Evolutionary conservation across 2,329 filamentous ascomycete species (phyloP), one percentile per base, ranked within the genome.

Genomic region (Berkeleyomyces rouxiae): DNA sequence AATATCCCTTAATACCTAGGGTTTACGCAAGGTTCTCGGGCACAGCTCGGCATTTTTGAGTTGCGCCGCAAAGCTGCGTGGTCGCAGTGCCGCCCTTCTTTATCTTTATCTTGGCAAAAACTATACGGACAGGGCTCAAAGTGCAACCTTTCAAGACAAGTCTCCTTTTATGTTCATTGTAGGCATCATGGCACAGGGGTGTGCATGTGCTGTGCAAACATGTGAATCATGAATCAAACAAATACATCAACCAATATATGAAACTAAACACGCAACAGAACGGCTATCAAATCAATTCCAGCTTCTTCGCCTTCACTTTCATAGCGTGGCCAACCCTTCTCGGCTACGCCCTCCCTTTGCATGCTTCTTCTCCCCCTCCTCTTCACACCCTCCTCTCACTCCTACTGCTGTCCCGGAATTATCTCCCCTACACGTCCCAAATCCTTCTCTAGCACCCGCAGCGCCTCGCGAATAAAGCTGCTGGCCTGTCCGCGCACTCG

Each of bases 401-500:
- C 59, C 37, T n/a, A 39, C 13, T 16, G 43, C 6, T 13, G 36
- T 7, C 13, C n/a, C 31, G 1, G 71, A 71, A 16, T 64, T 65
- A 3, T 67, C 65, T 6, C 60, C 2, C 63, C 63, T 3, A 64
- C 63, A 43, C 60, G 61, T 23, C 63, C 63, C 40, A 64, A 47
- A 43, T 71, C 70, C 58, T 70, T 70, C 64, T 75, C 74, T 51
- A 76, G 67, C 62, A 76, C 69, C 2, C 72, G 70, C 46, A 76
- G 67, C 2, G 74, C 74, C 13, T 74, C 72, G 49, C 73, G 69
- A 13, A 74, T 73, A 62, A 75, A 76, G 11, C 72, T 70, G 13
- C 72, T 71, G 0, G 72, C 72, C 60, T 73, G 71, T 2, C 73
- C 72, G 4, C 74, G 69, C 2, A 75, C 74, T 43, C 74, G 71